Conservation (phyloP, 2,329 filamentous ascomycete genomes). For the Aaosphaeria pasadenensis region DNA sequence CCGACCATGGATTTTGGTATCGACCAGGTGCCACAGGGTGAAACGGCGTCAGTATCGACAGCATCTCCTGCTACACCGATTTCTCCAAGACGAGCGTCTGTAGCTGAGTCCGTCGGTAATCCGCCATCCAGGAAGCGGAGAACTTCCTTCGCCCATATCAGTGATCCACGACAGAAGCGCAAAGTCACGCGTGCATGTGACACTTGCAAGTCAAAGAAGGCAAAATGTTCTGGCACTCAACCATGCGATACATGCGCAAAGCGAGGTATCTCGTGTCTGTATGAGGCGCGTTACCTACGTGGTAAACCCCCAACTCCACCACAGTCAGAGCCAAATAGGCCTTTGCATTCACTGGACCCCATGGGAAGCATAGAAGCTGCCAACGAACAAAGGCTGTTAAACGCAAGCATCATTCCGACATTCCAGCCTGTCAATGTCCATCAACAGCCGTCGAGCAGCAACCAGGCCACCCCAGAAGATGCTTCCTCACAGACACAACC, state of each 20-base stretch:
- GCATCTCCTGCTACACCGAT: background rate
- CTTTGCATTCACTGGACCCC: background rate
- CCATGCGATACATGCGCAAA: slow-evolving; percentile 21
- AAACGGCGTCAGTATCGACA: background rate
- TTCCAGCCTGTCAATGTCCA: background rate
- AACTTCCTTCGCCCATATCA: background rate
- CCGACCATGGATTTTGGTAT: background rate
- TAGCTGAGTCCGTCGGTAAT: background rate
- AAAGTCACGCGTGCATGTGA: slow-evolving; percentile 31
- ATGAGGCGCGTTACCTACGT: slow-evolving; percentile 22
- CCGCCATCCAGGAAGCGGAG: background rate
- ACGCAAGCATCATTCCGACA: no score
- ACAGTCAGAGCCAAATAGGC: background rate
- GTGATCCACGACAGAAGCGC: slow-evolving; percentile 9
- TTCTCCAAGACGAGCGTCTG: background rate
- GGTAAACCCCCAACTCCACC: slow-evolving; percentile 21
- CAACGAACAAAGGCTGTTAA: no score
- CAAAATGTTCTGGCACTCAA: slow-evolving; percentile 24
- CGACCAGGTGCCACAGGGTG: background rate
- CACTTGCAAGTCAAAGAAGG: slow-evolving; percentile 27
- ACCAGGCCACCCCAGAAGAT: background rate
- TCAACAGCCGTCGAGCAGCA: background rate
- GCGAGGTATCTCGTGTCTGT: slow-evolving; percentile 16
- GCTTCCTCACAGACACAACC: background rate
- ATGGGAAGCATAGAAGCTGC: no score